Conservation (phyloP, 805 yeast genomes). For the Wickerhamomyces mucosus region DNA sequence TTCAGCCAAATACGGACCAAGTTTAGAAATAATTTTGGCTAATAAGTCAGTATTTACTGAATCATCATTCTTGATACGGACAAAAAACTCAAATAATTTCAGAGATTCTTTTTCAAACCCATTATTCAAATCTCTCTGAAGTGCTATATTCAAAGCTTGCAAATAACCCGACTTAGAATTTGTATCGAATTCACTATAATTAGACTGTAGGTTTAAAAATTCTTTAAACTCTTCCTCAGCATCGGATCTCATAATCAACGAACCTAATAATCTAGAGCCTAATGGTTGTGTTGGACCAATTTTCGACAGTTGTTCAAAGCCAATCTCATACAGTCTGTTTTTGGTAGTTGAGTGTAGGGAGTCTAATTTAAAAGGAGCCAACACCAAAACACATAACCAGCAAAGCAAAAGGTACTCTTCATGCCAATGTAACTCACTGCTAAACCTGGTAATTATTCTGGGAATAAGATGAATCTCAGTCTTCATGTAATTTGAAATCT, state of each 20-base stretch:
- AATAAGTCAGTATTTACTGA: slow-evolving; percentile 8
- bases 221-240: slow-evolving; percentile 6
- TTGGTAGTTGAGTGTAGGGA: slow-evolving; percentile 25
- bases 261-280: slow-evolving; percentile 21
- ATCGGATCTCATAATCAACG: slow-evolving; percentile 21
- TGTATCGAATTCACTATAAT: slow-evolving; percentile 7
- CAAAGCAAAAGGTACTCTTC: slow-evolving; percentile 41
- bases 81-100: background rate
- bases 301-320: slow-evolving; percentile 24
- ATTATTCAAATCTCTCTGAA: slow-evolving; percentile 14
- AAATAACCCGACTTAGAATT: slow-evolving; percentile 10
- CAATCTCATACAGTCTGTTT: slow-evolving; percentile 26
- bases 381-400: slow-evolving; percentile 63
- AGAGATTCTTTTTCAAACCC: slow-evolving; percentile 1
- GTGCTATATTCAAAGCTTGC: slow-evolving; percentile 10
- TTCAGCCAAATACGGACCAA: slow-evolving; percentile 10
- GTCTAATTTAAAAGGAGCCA: slow-evolving; percentile 65
- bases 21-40: slow-evolving; percentile 18
- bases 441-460: slow-evolving; percentile 22
- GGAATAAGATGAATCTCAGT: slow-evolving; percentile 47
- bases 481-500: slow-evolving; percentile 46
- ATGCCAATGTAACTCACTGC: slow-evolving; percentile 30
- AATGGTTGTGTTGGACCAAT: slow-evolving; percentile 34
- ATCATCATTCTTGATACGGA: slow-evolving; percentile 1
- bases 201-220: slow-evolving; percentile 10